Conservation (phyloP, 306 rosid genomes). For the Dryas drummondii region DNA sequence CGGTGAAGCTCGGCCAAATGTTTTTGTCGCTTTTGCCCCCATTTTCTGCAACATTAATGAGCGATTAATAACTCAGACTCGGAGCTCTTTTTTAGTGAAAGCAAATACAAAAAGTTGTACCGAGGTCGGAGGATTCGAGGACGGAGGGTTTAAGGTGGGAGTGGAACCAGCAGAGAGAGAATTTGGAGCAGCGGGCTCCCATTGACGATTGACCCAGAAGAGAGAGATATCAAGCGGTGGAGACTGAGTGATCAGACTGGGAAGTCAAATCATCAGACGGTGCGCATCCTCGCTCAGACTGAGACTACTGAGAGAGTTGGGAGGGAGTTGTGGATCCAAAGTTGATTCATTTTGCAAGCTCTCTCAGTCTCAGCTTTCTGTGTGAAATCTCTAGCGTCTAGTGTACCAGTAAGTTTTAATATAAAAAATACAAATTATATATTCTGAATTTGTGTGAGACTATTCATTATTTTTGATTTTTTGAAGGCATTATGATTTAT, state of each 20-base stretch:
- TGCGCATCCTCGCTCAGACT: slow-evolving; percentile 16
- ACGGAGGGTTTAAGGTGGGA: slow-evolving; percentile 79
- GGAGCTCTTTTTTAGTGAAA: not conserved
- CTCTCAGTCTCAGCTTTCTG: not conserved
- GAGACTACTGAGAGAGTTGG: not conserved
- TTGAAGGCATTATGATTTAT: slow-evolving; percentile 5
- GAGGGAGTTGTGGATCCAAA: slow-evolving; percentile 16
- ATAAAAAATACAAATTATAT: not conserved
- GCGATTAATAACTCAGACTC: not conserved
- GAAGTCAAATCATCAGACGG: slow-evolving; percentile 12
- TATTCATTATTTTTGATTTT: not conserved
- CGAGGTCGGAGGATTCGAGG: slow-evolving; percentile 76
- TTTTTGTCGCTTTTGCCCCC: slow-evolving; percentile 56
- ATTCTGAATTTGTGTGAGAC: not conserved
- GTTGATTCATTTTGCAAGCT: slow-evolving; percentile 2
- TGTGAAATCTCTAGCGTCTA: not conserved
- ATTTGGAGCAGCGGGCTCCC: slow-evolving; percentile 95
- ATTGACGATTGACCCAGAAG: slow-evolving; percentile 31
- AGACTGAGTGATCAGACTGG: not conserved
- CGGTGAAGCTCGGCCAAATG: slow-evolving; percentile 59
- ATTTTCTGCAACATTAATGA: slow-evolving; percentile 54
- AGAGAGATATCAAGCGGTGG: slow-evolving; percentile 8
- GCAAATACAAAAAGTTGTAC: slow-evolving; percentile 31
- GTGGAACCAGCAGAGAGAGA: slow-evolving; percentile 83
- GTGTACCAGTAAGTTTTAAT: slow-evolving; percentile 6